These are phyloP conservation scores for Ceratocystis diversiconidia DNA, from an alignment of 2,329 filamentous ascomycete genomes.

Conservation along the genomic window DNA sequence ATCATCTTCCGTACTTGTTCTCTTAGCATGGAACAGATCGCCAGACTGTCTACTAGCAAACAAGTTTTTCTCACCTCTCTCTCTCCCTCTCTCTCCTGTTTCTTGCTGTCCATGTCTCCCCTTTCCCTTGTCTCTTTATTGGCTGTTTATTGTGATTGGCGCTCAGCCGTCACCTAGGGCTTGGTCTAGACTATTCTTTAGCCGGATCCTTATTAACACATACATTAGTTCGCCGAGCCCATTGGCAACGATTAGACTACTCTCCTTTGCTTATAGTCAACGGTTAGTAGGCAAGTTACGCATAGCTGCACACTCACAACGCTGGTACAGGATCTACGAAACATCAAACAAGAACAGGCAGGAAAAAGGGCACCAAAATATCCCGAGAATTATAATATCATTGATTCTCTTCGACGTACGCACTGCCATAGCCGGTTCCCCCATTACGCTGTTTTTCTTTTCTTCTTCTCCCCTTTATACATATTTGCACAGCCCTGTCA, in stretches of 20 bases:
- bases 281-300: background rate
- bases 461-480: too few relatives aligned
- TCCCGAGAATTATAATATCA: background rate
- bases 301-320: too few relatives aligned
- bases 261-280: background rate
- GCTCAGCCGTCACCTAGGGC: background rate
- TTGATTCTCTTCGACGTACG: too few relatives aligned
- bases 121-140: background rate
- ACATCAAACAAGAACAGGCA: background rate
- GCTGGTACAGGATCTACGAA: background rate
- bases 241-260: too few relatives aligned
- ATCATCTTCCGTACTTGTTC: background rate
- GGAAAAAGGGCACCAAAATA: background rate
- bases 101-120: background rate
- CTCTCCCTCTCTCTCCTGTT: background rate
- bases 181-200: background rate
- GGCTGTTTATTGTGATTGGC: background rate
- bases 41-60: background rate
- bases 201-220: background rate
- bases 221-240: background rate
- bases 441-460: too few relatives aligned
- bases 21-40: background rate
- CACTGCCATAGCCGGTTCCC: too few relatives aligned
- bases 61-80: background rate
- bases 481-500: too few relatives aligned